phyloP scores from a whole-genome alignment of 1,139 yeast species.

The Kodamaea suecica region DNA sequence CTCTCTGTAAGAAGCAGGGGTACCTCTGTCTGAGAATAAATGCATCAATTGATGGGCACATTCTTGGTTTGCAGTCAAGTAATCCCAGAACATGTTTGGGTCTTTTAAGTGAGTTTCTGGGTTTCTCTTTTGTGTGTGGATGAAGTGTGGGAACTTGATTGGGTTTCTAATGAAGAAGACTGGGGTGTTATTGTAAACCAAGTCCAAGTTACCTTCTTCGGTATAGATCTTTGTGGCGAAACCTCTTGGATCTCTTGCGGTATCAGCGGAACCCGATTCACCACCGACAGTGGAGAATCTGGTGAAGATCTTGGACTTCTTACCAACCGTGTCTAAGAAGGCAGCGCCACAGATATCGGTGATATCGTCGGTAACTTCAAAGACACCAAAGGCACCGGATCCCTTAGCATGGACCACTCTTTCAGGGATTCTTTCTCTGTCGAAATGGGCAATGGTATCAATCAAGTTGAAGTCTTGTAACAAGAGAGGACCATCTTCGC shows the following conservation, averaged over 20 bases:
- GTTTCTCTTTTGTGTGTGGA: constrained; percentile 80
- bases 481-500: constrained; percentile 71
- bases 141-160: constrained; percentile 81
- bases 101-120: constrained; percentile 79
- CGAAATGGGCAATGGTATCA: constrained; percentile 78
- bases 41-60: constrained; percentile 16
- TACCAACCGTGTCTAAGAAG: constrained; percentile 69
- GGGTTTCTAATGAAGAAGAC: constrained; percentile 86
- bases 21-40: constrained; percentile 55
- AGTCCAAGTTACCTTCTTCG: constrained; percentile 84
- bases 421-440: constrained; percentile 85
- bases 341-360: constrained; percentile 69
- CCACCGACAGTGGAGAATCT: constrained; percentile 92
- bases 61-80: constrained; percentile 58
- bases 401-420: constrained; percentile 92
- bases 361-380: constrained; percentile 80
- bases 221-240: constrained; percentile 81
- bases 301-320: constrained; percentile 69
- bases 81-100: constrained; percentile 75
- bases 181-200: constrained; percentile 89
- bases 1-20: constrained; percentile 60
- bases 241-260: constrained; percentile 91
- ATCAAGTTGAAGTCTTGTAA: constrained; percentile 77
- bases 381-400: constrained; percentile 79
- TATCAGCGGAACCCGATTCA: constrained; percentile 78